These are phyloP conservation scores for Echium plantagineum DNA, from an alignment of 257 asterid genomes.

Conservation along the genomic window DNA sequence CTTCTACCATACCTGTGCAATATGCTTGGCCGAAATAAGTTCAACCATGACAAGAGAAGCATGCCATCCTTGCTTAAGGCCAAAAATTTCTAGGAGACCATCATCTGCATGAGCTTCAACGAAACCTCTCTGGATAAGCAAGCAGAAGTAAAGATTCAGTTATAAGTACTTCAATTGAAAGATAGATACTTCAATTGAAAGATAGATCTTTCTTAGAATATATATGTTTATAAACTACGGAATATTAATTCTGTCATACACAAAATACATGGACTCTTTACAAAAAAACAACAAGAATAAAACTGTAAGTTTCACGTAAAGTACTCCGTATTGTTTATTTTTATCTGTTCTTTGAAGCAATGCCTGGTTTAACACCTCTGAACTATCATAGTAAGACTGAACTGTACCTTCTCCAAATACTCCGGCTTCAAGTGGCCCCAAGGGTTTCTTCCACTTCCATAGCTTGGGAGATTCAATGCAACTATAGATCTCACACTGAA, in stretches of 20 bases:
- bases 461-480: conserved; percentile 86
- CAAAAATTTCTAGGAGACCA: no score
- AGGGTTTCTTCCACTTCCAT: conserved; percentile 94
- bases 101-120: conserved; percentile 57
- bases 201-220: no score
- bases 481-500: conserved; percentile 89
- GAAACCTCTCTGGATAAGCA: conserved; percentile 39
- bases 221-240: not conserved
- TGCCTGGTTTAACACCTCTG: not conserved
- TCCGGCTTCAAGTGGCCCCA: conserved; percentile 82
- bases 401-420: conserved; percentile 67
- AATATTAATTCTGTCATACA: not conserved
- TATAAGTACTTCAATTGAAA: not conserved
- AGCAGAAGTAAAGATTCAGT: not conserved
- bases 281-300: not conserved
- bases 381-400: not conserved
- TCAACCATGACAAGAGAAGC: no score
- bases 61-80: no score
- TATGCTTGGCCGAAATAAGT: conserved; percentile 56
- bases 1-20: conserved; percentile 47
- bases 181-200: no score
- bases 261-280: not conserved
- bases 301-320: no score
- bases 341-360: not conserved
- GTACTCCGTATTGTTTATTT: not conserved